A percentile compares a stretch with the other conserved stretches of the same genome.
phyloP scores from a whole-genome alignment of 129 eudicot genomes.

The Scalesia atractyloides region DNA sequence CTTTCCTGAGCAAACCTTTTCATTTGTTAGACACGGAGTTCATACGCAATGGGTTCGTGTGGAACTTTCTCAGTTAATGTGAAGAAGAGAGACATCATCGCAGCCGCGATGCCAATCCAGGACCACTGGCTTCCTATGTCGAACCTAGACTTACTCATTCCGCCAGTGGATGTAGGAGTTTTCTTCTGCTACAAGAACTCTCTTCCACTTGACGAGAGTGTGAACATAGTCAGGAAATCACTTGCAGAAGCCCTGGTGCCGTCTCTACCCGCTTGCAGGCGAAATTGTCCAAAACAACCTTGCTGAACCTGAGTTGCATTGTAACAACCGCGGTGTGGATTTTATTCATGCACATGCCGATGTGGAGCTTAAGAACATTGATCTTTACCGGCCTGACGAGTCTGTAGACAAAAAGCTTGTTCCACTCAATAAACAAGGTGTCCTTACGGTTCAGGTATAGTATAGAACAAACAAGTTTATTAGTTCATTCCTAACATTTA shows the following conservation, averaged over 20 bases:
- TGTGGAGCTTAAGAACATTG: too few relatives aligned
- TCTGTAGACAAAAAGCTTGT: too few relatives aligned
- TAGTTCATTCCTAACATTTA: too few relatives aligned
- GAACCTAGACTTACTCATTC: constrained; percentile 70
- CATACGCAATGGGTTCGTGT: constrained; percentile 36
- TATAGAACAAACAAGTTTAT: too few relatives aligned
- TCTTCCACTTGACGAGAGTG: constrained; percentile 17
- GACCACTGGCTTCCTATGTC: constrained; percentile 67
- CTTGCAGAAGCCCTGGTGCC: constrained; percentile 46
- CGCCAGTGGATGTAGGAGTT: constrained; percentile 55
- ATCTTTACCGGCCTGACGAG: too few relatives aligned
- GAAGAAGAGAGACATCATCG: constrained; percentile 42
- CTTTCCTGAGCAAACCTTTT: background rate
- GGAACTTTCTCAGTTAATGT: constrained; percentile 35
- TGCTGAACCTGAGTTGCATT: too few relatives aligned
- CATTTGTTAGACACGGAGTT: background rate
- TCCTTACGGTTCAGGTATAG: too few relatives aligned
- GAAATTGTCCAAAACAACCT: too few relatives aligned
- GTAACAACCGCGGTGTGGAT: too few relatives aligned
- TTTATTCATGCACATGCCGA: too few relatives aligned
- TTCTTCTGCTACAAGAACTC: constrained; percentile 59
- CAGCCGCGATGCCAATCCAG: constrained; percentile 52
- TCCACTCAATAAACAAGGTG: too few relatives aligned
- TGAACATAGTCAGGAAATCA: constrained; percentile 50
- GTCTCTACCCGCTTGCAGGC: too few relatives aligned